Evolutionary conservation across 2,329 filamentous ascomycete genomes (phyloP).

Genomic region (Fusarium verticillioides): DNA sequence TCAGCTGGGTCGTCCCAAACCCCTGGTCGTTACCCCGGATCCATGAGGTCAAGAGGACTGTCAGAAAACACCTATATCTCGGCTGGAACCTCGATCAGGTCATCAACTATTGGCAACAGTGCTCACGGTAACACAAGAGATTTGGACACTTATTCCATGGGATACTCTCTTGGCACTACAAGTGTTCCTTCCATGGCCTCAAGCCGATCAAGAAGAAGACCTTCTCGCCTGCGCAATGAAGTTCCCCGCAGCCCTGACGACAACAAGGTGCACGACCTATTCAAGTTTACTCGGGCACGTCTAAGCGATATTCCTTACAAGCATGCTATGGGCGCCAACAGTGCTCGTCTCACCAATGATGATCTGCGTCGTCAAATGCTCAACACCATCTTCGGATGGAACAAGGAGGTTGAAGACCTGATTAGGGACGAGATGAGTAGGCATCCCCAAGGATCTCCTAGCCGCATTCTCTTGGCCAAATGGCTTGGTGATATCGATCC

Average conservation of each 20-base stretch:
- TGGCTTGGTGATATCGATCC: slow-evolving; percentile 90
- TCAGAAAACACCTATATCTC: slow-evolving; percentile 77
- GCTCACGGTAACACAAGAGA: slow-evolving; percentile 40
- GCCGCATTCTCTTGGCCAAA: slow-evolving; percentile 84
- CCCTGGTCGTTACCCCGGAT: slow-evolving; percentile 61
- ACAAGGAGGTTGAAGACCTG: slow-evolving; percentile 82
- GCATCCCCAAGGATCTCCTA: slow-evolving; percentile 78
- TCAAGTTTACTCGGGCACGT: slow-evolving; percentile 84
- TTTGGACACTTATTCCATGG: slow-evolving; percentile 66
- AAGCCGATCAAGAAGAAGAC: slow-evolving; percentile 58
- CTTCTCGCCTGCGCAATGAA: slow-evolving; percentile 83
- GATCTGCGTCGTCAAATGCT: slow-evolving; percentile 92
- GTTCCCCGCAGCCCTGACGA: slow-evolving; percentile 81
- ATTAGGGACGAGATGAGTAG: slow-evolving; percentile 85
- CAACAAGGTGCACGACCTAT: slow-evolving; percentile 78
- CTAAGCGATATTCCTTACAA: slow-evolving; percentile 86
- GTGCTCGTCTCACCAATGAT: slow-evolving; percentile 74
- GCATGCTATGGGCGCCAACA: slow-evolving; percentile 69
- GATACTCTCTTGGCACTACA: slow-evolving; percentile 52
- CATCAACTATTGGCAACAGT: slow-evolving; percentile 47
- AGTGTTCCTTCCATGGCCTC: slow-evolving; percentile 59
- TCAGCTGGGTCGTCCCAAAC: slow-evolving; percentile 67
- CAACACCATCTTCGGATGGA: slow-evolving; percentile 94
- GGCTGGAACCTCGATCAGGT: slow-evolving; percentile 63
- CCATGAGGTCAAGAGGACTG: slow-evolving; percentile 63